Evolutionary conservation across 176 grass and related monocot species (phyloP).

Genomic region (Carex littledalei): DNA sequence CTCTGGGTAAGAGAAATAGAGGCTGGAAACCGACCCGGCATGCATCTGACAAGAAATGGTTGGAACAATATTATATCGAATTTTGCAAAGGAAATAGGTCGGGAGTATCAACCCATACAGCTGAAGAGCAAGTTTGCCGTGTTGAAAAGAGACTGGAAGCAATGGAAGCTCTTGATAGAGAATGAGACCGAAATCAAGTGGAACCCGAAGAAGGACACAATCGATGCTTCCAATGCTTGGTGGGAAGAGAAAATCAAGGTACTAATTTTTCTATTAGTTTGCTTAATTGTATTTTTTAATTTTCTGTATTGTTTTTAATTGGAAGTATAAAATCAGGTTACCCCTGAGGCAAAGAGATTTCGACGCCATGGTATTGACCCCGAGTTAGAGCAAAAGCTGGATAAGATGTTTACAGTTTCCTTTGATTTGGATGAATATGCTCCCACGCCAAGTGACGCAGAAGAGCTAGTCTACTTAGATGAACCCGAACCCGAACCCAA

Average conservation of each 20-base stretch:
- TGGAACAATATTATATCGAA: constrained; percentile 15
- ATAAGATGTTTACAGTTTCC: constrained; percentile 25
- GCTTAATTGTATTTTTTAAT: not conserved
- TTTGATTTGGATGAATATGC: constrained; percentile 22
- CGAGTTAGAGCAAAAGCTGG: constrained; percentile 29
- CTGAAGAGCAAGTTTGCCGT: constrained; percentile 20
- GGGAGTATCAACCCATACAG: not conserved
- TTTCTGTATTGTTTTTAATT: not conserved
- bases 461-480: not conserved
- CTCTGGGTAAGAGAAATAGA: constrained; percentile 31
- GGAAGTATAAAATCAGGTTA: not conserved
- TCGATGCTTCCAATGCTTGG: constrained; percentile 21
- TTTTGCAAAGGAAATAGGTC: constrained; percentile 15
- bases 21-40: constrained; percentile 17
- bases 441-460: not conserved
- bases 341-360: constrained; percentile 30
- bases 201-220: not conserved
- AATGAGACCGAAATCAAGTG: constrained; percentile 23
- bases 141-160: constrained; percentile 31
- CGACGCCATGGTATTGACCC: constrained; percentile 23
- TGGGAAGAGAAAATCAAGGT: constrained; percentile 34
- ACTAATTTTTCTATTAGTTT: not conserved
- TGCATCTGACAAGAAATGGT: constrained; percentile 13
- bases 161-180: constrained; percentile 19
- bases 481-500: not conserved